Evolutionary conservation across 1,284 basidiomycete genomes (phyloP), one percentile per base, ranked within the genome.

Genomic region (Mycocalia duriaeana): DNA sequence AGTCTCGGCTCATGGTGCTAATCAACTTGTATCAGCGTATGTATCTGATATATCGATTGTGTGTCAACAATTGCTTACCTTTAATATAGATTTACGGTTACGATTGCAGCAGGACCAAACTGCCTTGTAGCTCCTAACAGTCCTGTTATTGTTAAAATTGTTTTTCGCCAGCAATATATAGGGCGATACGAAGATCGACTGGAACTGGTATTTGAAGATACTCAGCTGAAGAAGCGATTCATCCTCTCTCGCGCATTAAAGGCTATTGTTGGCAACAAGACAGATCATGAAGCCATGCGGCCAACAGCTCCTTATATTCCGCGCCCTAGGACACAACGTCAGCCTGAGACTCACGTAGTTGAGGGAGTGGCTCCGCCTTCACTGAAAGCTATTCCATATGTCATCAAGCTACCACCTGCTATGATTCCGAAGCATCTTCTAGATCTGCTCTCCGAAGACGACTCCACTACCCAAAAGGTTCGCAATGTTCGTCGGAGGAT

Each of bases 251-350:
- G 75, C 2, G 55, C 64, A 4, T 51, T 77, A 6, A 55, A 56
- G 11, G 72, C 64, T 4, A 67, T 71, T 34, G 67, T 79, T 16
- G 77, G 75, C 5, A 68, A 61, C 50, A 60, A 62, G 48, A 58
- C 60, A 0, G 77, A 79, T 46, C 72, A 81, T 48, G 71, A 79
- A n/a, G 50, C 61, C 0, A 61, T 85, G 18, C 66, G 67, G 41
- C 76, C 82, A 0, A 63, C 48, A 4, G 62, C 71, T 0, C 81
- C 82, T 0, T 85, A 80, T 55, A 63, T 72, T 8, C 78, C 79
- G 3, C 70, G 71, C 1, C 58, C 65, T 11, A 69, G 70, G 1
- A 63, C 63, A 0, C 50, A 52, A 0, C 63, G 76, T 20, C 66
- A 70, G 18, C 61, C 64, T 0, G 76, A 75, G 41, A 61, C 51